Conservation (phyloP, 2,329 filamentous ascomycete species). For the Trichophyton mentagrophytes region DNA sequence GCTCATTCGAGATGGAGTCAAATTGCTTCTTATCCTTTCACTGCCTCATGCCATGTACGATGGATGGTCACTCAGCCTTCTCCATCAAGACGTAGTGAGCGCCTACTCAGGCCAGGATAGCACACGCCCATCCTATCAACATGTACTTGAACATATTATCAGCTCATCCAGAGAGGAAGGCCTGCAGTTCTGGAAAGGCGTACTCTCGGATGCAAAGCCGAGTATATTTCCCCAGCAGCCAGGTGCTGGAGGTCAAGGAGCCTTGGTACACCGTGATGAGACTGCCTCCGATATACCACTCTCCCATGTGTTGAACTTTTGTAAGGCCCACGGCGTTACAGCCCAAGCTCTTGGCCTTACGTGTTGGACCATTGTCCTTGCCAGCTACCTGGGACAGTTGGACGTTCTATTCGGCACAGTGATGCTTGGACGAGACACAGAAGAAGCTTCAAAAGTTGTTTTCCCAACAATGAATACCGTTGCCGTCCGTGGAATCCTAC, state of each 20-base stretch:
- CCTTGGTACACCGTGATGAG: constrained; percentile 20
- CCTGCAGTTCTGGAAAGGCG: constrained; percentile 57
- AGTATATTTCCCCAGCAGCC: constrained; percentile 28
- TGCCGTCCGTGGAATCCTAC: constrained; percentile 57
- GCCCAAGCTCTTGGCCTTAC: constrained; percentile 64
- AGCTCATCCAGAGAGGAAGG: constrained; percentile 32
- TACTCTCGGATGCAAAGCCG: constrained; percentile 43
- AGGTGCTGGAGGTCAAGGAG: constrained; percentile 7
- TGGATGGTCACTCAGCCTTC: constrained; percentile 63
- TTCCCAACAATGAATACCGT: constrained; percentile 94
- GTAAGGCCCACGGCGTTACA: constrained; percentile 54
- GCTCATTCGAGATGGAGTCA: constrained; percentile 22
- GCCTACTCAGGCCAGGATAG: constrained; percentile 44
- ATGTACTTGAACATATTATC: constrained; percentile 45
- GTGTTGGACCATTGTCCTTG: constrained; percentile 60
- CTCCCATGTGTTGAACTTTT: constrained; percentile 43
- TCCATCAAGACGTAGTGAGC: constrained; percentile 58
- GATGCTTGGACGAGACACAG: constrained; percentile 69
- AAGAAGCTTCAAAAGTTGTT: constrained; percentile 52
- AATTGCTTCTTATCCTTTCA: constrained; percentile 47
- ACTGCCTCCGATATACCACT: constrained; percentile 23
- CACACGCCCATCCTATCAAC: constrained; percentile 38
- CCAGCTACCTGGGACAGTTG: constrained; percentile 48
- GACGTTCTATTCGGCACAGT: constrained; percentile 76
- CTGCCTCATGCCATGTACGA: constrained; percentile 83